phyloP scores from a whole-genome alignment of 2,329 filamentous ascomycete genomes.

The Colletotrichum sp. region DNA sequence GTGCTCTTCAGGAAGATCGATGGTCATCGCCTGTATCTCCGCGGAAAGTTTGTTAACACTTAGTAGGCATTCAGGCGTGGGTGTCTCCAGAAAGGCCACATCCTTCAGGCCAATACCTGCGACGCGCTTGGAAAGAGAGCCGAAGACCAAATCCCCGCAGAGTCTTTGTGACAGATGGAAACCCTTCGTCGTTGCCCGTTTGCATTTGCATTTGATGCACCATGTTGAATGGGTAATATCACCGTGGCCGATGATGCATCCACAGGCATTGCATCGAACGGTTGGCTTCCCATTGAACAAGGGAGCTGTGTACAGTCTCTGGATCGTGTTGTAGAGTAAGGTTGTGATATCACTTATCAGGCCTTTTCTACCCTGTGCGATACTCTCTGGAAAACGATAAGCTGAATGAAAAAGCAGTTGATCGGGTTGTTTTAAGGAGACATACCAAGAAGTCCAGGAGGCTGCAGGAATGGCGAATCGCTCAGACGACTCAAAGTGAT shows the following conservation, averaged over 20 bases:
- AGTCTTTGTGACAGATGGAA: not conserved
- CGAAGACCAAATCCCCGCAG: not conserved
- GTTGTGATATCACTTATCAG: no score
- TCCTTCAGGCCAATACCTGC: not conserved
- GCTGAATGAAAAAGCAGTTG: not conserved
- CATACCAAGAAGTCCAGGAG: not conserved
- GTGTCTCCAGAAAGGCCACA: not conserved
- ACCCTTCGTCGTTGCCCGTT: not conserved
- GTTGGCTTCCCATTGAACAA: not conserved
- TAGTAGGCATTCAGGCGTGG: not conserved
- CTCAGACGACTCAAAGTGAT: not conserved
- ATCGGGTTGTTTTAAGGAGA: fast-evolving
- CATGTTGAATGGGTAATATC: not conserved
- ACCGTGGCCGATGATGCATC: not conserved
- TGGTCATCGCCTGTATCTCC: not conserved
- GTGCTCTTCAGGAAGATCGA: not conserved
- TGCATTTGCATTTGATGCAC: not conserved
- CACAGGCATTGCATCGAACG: not conserved
- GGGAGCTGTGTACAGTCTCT: not conserved
- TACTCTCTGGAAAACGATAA: not conserved
- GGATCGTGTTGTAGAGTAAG: not conserved
- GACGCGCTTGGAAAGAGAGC: not conserved
- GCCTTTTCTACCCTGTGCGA: not conserved
- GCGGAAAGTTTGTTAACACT: not conserved
- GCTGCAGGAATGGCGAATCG: not conserved